A percentile compares a stretch with the other conserved stretches of the same genome.
Evolutionary conservation across 768 basidiomycete species (phyloP).

Genomic region (Termitomyces sp.): DNA sequence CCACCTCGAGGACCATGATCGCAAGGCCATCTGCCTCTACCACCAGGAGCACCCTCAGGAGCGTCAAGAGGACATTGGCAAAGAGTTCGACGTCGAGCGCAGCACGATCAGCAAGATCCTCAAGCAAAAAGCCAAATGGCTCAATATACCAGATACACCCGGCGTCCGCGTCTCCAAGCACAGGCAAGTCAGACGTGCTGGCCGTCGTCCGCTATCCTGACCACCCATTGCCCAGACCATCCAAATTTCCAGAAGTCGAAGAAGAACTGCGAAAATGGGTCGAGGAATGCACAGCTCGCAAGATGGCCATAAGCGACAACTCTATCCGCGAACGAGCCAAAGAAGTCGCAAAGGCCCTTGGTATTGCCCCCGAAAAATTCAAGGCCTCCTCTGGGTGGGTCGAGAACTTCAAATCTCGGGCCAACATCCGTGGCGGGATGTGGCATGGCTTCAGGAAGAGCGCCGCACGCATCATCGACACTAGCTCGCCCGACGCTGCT

Average conservation of each 20-base stretch:
- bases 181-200: slow-evolving; percentile 36
- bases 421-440: slow-evolving; percentile 65
- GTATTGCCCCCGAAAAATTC: slow-evolving; percentile 67
- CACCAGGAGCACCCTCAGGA: slow-evolving; percentile 58
- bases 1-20: slow-evolving; percentile 69
- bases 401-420: slow-evolving; percentile 85
- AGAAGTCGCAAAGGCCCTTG: slow-evolving; percentile 51
- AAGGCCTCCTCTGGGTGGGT: slow-evolving; percentile 93
- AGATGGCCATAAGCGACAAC: slow-evolving; percentile 56
- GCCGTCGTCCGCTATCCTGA: slow-evolving; percentile 8
- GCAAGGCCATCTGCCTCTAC: slow-evolving; percentile 70
- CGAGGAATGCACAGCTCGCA: slow-evolving; percentile 41
- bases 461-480: slow-evolving; percentile 16
- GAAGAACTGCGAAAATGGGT: slow-evolving; percentile 57
- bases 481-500: neutral
- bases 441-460: slow-evolving; percentile 36
- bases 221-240: slow-evolving; percentile 43
- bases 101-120: slow-evolving; percentile 94
- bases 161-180: slow-evolving; percentile 61
- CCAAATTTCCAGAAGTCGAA: slow-evolving; percentile 80
- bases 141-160: slow-evolving; percentile 58
- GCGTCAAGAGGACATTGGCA: slow-evolving; percentile 83
- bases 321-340: slow-evolving; percentile 61
- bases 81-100: slow-evolving; percentile 72
- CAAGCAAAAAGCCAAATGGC: slow-evolving; percentile 80